Conservation (phyloP, 1,284 basidiomycete species). For the Rhodotorula sp. region DNA sequence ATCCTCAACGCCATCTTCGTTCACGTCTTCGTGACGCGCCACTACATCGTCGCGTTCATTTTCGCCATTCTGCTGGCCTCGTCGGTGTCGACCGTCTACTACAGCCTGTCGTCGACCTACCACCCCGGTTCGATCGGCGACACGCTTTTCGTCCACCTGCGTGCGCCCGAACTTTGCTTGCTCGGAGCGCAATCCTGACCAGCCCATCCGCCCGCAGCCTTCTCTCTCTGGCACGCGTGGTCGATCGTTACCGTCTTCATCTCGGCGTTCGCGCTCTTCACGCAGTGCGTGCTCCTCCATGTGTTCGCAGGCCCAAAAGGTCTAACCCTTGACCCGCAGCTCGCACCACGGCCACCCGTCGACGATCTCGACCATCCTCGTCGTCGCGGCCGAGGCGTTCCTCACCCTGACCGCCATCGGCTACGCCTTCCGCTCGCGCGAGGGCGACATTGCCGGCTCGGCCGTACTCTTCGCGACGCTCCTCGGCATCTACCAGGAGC, state of each 20-base stretch:
- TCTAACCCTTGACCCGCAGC: slow-evolving; percentile 2
- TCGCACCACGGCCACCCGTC: slow-evolving; percentile 43
- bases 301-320: too few species aligned
- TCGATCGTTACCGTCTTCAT: slow-evolving; percentile 52
- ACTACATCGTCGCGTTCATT: slow-evolving; percentile 51
- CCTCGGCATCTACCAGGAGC: slow-evolving; percentile 42
- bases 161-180: too few species aligned
- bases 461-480: slow-evolving; percentile 43
- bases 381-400: slow-evolving; percentile 52
- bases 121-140: slow-evolving; percentile 45
- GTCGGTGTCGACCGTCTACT: slow-evolving; percentile 53
- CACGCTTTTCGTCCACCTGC: slow-evolving; percentile 51
- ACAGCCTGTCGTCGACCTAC: slow-evolving; percentile 49
- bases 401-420: slow-evolving; percentile 52
- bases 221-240: slow-evolving; percentile 48
- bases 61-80: slow-evolving; percentile 52
- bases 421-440: slow-evolving; percentile 49
- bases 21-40: slow-evolving; percentile 26
- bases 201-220: slow-evolving; percentile 35
- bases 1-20: slow-evolving; percentile 48
- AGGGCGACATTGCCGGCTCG: slow-evolving; percentile 53
- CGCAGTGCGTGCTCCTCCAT: slow-evolving; percentile 25
- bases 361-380: slow-evolving; percentile 50
- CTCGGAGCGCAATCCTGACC: too few species aligned
- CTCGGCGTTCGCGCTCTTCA: slow-evolving; percentile 52